A percentile compares a stretch with the other conserved stretches of the same genome.
Evolutionary conservation across 2,329 filamentous ascomycete genomes (phyloP).

Genomic region (Ramularia endophylla): DNA sequence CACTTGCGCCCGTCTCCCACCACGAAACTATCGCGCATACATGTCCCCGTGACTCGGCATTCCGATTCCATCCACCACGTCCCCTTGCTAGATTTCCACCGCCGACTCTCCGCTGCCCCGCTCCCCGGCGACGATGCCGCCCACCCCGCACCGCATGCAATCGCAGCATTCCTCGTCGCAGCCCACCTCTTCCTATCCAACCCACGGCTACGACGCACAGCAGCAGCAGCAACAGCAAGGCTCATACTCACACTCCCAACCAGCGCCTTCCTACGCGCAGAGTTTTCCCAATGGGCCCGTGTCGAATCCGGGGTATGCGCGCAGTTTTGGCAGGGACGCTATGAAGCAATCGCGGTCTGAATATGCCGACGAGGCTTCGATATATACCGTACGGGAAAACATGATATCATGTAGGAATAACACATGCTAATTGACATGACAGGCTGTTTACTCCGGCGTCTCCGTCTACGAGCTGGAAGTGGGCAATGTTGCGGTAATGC

Average conservation of each 20-base stretch:
- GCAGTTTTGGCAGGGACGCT: constrained; percentile 28
- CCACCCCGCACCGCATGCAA: constrained; percentile 24
- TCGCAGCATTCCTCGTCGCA: constrained; percentile 17
- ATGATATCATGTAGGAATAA: constrained; percentile 1
- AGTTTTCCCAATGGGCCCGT: constrained; percentile 31
- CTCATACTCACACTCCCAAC: constrained; percentile 12
- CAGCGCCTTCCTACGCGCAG: constrained; percentile 22
- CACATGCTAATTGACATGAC: constrained; percentile 10
- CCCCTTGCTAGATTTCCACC: constrained; percentile 8
- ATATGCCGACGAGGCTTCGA: constrained; percentile 38
- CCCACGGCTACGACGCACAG: constrained; percentile 24
- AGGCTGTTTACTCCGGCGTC: constrained; percentile 90
- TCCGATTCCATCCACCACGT: constrained; percentile 1
- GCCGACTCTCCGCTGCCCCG: constrained; percentile 9
- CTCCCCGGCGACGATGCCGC: constrained; percentile 20
- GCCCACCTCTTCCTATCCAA: constrained; percentile 14
- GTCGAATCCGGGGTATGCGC: constrained; percentile 34
- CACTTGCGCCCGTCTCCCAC: neutral
- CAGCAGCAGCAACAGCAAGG: constrained; percentile 10
- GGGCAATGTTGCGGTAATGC: constrained; percentile 90
- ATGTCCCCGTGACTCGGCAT: neutral
- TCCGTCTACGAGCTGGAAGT: constrained; percentile 99
- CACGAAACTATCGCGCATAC: neutral
- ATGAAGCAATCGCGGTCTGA: constrained; percentile 18
- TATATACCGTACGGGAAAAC: constrained; percentile 40